Percentiles rank a stretch among this genome's conserved stretches.
These are phyloP conservation scores for Hyaloscypha finlandica DNA, from an alignment of 495 filamentous ascomycete genomes.

Conservation along the genomic window DNA sequence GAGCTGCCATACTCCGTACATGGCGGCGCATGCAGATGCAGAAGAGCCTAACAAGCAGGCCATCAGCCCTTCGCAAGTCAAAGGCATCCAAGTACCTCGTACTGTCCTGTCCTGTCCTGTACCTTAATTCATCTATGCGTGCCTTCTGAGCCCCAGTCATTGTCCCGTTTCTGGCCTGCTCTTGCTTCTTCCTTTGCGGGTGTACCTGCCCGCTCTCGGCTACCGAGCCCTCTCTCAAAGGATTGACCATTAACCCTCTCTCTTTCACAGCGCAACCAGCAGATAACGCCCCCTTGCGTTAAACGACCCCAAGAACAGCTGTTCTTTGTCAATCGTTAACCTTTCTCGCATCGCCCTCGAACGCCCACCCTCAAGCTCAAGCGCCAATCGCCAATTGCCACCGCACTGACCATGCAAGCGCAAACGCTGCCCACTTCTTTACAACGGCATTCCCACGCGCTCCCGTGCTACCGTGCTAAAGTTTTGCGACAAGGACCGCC, in stretches of 20 bases:
- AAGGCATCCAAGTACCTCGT: not conserved
- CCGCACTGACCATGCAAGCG: conserved; percentile 30
- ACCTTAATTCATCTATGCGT: not conserved
- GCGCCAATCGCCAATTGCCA: conserved; percentile 2
- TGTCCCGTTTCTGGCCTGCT: not conserved
- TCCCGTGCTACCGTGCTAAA: conserved; percentile 1
- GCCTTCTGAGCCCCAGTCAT: not conserved
- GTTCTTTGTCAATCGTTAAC: conserved; percentile 8
- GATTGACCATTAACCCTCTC: not conserved
- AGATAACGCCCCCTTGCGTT: not conserved
- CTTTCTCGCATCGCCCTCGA: not conserved
- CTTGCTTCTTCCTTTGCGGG: not conserved
- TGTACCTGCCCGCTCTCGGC: not conserved
- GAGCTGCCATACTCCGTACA: not conserved
- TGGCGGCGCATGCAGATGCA: not conserved
- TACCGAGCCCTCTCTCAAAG: not conserved
- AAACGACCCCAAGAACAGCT: not conserved
- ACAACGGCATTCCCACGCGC: conserved; percentile 12
- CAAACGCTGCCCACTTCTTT: conserved; percentile 23
- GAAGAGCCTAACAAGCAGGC: not conserved
- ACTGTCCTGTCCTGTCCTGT: not conserved
- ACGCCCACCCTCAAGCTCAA: too few relatives aligned
- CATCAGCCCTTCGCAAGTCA: not conserved
- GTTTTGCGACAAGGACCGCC: conserved; percentile 21
- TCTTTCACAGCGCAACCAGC: not conserved